phyloP scores from a whole-genome alignment of 2,329 filamentous ascomycete genomes.

The Colletotrichum sp. region DNA sequence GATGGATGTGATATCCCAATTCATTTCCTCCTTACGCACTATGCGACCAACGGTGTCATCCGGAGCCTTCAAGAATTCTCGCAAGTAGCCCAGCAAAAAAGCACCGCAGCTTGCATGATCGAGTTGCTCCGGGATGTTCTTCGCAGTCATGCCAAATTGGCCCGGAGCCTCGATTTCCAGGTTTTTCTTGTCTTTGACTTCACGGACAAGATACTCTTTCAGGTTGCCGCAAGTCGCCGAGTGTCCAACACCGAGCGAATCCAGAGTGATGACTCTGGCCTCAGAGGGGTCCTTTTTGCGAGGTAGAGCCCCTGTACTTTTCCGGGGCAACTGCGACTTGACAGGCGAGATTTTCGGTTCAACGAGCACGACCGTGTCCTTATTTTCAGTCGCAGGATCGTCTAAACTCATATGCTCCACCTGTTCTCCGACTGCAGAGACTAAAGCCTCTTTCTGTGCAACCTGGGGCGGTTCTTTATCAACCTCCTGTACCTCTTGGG shows the following conservation, averaged over 20 bases:
- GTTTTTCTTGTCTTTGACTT: slow-evolving; percentile 68
- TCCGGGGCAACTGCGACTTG: slow-evolving; percentile 17
- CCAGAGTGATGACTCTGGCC: slow-evolving; percentile 82
- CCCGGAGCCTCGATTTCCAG: slow-evolving; percentile 41
- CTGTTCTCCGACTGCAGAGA: slow-evolving; percentile 5
- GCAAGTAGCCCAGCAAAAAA: slow-evolving; percentile 83
- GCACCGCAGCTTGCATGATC: slow-evolving; percentile 92
- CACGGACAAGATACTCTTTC: slow-evolving; percentile 77
- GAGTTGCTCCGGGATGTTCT: slow-evolving; percentile 76
- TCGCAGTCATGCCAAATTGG: slow-evolving; percentile 67
- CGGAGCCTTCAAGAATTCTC: slow-evolving; percentile 80
- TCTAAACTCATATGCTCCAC: slow-evolving; percentile 7
- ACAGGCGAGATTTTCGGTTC: not conserved
- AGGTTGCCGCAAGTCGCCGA: slow-evolving; percentile 69
- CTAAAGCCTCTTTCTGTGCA: slow-evolving; percentile 2
- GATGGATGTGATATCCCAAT: slow-evolving; percentile 61
- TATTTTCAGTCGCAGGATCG: not conserved
- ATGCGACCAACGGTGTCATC: slow-evolving; percentile 72
- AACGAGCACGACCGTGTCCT: slow-evolving; percentile 3
- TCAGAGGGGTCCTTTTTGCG: slow-evolving; percentile 54
- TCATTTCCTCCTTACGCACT: slow-evolving; percentile 59
- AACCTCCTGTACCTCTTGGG: not conserved
- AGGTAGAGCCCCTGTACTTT: not conserved
- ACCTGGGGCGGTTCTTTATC: not conserved
- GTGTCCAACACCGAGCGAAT: slow-evolving; percentile 77